phyloP scores from a whole-genome alignment of 2,329 filamentous ascomycete species.

The Pseudogymnoascus sp. region DNA sequence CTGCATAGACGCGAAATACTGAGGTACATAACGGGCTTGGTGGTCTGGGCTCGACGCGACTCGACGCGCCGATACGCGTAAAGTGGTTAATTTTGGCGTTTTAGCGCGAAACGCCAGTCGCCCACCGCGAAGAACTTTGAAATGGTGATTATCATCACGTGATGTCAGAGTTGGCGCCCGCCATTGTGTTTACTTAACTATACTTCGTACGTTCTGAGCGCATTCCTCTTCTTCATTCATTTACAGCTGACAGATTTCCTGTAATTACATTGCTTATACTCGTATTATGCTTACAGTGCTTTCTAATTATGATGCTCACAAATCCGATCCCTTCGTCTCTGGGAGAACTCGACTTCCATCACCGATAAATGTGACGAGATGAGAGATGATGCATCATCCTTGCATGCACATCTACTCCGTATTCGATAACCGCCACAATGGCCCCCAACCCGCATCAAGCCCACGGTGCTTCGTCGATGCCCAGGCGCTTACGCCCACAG shows the following conservation, averaged over 20 bases:
- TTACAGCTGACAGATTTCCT: not conserved
- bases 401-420: constrained; percentile 1
- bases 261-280: not conserved
- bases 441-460: not conserved
- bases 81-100: constrained; percentile 3
- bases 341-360: not conserved
- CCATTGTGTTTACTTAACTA: not conserved
- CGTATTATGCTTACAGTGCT: not conserved
- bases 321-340: not conserved
- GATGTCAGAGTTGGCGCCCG: not conserved
- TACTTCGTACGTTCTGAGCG: not conserved
- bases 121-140: not conserved
- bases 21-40: not conserved
- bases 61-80: constrained; percentile 5
- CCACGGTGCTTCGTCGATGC: not conserved
- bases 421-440: constrained; percentile 4
- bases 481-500: not conserved
- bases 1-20: not conserved
- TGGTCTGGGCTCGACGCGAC: not conserved
- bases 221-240: not conserved
- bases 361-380: not conserved
- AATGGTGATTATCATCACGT: not conserved
- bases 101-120: constrained; percentile 5
- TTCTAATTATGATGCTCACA: not conserved
- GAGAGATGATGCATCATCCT: constrained; percentile 3